These are phyloP conservation scores for Suhomyces sp. DNA, from an alignment of 805 yeast genomes.

Conservation along the genomic window DNA sequence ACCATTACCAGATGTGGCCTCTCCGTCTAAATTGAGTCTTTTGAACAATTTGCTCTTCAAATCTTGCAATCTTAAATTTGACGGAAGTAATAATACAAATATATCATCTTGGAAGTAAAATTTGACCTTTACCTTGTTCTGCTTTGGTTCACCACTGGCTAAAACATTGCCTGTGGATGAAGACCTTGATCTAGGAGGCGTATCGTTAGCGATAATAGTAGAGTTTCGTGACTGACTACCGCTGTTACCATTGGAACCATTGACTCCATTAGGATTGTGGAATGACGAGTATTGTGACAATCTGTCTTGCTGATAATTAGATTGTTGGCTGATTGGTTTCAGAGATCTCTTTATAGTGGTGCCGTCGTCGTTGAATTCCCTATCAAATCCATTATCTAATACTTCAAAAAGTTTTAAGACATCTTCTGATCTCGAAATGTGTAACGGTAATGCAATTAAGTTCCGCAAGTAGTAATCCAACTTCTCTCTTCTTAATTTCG, in stretches of 20 bases:
- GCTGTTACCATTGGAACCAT: constrained; percentile 1
- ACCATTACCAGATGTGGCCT: constrained; percentile 4
- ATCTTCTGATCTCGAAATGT: constrained; percentile 66
- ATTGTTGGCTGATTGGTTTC: constrained; percentile 39
- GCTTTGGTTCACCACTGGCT: constrained; percentile 13
- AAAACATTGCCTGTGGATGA: constrained; percentile 10
- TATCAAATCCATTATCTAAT: constrained; percentile 58
- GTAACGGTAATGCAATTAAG: constrained; percentile 70
- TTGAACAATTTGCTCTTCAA: constrained; percentile 50
- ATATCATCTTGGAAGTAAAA: constrained; percentile 80
- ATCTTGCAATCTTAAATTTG: constrained; percentile 46
- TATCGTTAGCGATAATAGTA: constrained; percentile 8
- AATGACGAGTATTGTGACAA: constrained; percentile 48
- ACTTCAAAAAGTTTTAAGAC: constrained; percentile 72
- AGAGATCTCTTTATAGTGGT: constrained; percentile 20
- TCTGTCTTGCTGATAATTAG: constrained; percentile 50
- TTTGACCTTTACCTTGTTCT: constrained; percentile 56
- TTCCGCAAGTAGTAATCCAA: constrained; percentile 50
- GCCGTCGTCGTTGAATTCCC: constrained; percentile 31
- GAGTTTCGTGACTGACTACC: constrained; percentile 15
- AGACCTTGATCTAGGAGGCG: constrained; percentile 21
- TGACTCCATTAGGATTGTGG: constrained; percentile 12
- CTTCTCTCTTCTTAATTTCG: constrained; percentile 53
- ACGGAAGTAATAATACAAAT: constrained; percentile 62
- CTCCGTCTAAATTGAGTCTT: constrained; percentile 42